Percentiles rank a stretch among this genome's conserved stretches.
phyloP scores from a whole-genome alignment of 305 asterid genomes.

The Salvia sclarea region DNA sequence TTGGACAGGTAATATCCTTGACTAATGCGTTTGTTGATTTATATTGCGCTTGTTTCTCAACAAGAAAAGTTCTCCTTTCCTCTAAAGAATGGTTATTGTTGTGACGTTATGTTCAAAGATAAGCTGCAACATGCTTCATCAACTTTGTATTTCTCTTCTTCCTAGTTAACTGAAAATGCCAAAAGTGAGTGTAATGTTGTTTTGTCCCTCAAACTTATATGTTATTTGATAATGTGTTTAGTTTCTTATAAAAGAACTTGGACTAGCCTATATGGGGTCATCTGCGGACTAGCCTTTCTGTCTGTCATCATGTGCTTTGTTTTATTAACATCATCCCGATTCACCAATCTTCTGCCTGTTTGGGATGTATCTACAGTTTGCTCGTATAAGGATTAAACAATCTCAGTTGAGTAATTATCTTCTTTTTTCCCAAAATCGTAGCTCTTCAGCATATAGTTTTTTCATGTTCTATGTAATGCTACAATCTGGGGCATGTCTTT shows the following conservation, averaged over 20 bases:
- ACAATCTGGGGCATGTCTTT: neutral
- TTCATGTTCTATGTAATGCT: neutral
- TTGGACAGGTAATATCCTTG: neutral
- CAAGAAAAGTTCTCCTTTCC: neutral
- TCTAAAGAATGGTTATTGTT: neutral
- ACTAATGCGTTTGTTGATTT: constrained; percentile 15
- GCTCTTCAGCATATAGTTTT: neutral
- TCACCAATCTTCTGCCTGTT: no score
- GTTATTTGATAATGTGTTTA: neutral
- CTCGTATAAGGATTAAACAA: neutral
- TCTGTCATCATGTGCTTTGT: neutral
- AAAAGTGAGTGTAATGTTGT: neutral
- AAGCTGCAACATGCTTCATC: constrained; percentile 6
- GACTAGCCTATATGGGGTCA: neutral
- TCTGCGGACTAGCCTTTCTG: neutral
- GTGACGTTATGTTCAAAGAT: neutral
- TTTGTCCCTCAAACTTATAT: neutral
- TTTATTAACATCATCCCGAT: neutral
- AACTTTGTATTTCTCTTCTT: neutral
- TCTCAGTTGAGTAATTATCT: neutral
- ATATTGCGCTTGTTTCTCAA: no score
- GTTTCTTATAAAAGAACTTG: neutral
- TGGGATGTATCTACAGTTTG: neutral
- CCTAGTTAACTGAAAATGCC: constrained; percentile 4
- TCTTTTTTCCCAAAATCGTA: neutral